Base-by-base conservation (phyloP, 2,329 filamentous ascomycete genomes). In the Penicillium nordicum region DNA sequence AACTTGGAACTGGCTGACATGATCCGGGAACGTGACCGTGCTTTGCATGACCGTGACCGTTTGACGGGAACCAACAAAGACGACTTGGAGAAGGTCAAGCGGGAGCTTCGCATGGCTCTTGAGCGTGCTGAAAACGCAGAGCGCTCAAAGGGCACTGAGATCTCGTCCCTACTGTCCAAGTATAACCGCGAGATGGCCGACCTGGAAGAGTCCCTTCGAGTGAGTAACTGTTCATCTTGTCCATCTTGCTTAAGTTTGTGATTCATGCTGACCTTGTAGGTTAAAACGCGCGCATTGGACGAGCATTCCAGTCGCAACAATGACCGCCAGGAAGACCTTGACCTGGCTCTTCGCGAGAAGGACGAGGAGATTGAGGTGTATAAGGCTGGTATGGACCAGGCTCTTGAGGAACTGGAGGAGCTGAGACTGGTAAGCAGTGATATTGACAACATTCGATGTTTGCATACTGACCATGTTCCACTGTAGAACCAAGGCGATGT, bases 1-100 rank as follows among this genome's bases (percentile, higher is more conserved):
- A 99, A 99, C 71, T 80, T 99, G n/a, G 94, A 99, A 74, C 78
- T 99, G 59, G 94, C 94, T 32, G 92, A 97, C 73, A 97, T 99
- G 94, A 99, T 99, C 63, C 86, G 94, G 42, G 94, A 99, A 78
- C 84, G 94, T 65, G 94, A 99, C 70, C 86, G 94, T 62, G 94
- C 94, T 30, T 77, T 97, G 50, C 91, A 97, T 69, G 94, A 99
- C 61, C 91, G 92, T 73, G 94, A 99, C 71, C 86, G 94, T 53
- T 78, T 88, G n/a, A 85, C 81, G 50, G 94, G 94, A 48, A 89
- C 86, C 52, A 92, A 92, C 75, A 92, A 90, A 69, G 94, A 99
- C 56, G 94, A 99, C 72, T 69, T 96, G 11, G 94, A 99, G 77
- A 97, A 96, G 78, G 79, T 97, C 55, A 94, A 90, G 81, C 88